These are phyloP conservation scores for Leccinum pallidistipes DNA, from an alignment of 1,284 basidiomycete genomes.

Conservation along the genomic window DNA sequence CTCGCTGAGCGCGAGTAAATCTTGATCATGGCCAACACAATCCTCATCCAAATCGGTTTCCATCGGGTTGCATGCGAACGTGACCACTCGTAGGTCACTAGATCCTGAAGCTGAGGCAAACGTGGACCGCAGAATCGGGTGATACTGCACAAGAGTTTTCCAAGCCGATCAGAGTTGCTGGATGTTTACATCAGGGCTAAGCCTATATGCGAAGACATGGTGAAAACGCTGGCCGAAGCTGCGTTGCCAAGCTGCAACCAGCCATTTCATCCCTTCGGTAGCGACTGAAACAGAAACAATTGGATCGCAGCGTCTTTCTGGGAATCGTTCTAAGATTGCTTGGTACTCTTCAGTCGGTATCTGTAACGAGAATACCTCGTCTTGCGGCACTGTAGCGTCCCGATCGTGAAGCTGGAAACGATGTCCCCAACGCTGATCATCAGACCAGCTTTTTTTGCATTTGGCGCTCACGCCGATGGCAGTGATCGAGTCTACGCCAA, in stretches of 20 bases:
- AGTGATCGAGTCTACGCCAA: slow-evolving; percentile 55
- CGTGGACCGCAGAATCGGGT: slow-evolving; percentile 46
- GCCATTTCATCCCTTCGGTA: slow-evolving; percentile 31
- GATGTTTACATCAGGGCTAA: slow-evolving; percentile 35
- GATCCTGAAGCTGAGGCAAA: slow-evolving; percentile 36
- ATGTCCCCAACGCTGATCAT: slow-evolving; percentile 41
- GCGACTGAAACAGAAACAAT: slow-evolving; percentile 13
- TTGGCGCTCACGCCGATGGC: slow-evolving; percentile 47
- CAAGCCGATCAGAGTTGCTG: slow-evolving; percentile 38
- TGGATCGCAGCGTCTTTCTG: slow-evolving; percentile 7
- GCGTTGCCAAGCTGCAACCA: slow-evolving; percentile 46
- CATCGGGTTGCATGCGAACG: slow-evolving; percentile 33
- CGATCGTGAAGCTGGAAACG: slow-evolving; percentile 40
- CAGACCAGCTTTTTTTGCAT: slow-evolving; percentile 39
- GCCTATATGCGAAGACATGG: slow-evolving; percentile 44
- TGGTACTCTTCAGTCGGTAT: slow-evolving; percentile 17
- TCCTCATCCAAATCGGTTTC: slow-evolving; percentile 13
- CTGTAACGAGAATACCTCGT: neutral
- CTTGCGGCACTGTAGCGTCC: slow-evolving; percentile 4
- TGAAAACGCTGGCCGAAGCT: slow-evolving; percentile 45
- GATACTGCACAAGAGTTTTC: slow-evolving; percentile 37
- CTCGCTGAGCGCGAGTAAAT: slow-evolving; percentile 24
- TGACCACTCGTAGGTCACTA: slow-evolving; percentile 39
- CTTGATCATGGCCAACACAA: slow-evolving; percentile 25
- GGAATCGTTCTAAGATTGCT: slow-evolving; percentile 18